Evolutionary conservation across 2,329 filamentous ascomycete genomes (phyloP), one percentile per base, ranked within the genome.

Genomic region (Clarireedia sp.): DNA sequence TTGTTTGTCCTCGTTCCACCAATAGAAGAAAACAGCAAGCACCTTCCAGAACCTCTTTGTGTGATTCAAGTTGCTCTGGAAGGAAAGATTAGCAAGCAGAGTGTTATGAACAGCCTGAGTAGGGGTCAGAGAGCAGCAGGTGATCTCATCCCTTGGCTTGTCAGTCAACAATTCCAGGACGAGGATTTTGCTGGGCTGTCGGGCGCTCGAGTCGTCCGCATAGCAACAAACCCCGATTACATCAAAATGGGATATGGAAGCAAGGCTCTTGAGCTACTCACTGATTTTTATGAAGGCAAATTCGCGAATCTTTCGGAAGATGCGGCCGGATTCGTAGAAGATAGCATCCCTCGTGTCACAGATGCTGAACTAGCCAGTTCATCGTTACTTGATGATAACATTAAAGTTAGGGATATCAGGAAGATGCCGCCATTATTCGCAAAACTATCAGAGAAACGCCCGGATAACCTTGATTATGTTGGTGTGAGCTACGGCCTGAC

Each of bases 161-260:
- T 99, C 60, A 95, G 90, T 69, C 91, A 97, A 69, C 94, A 99
- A 69, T 99, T 96, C 75, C 94, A 97, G 68, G 94, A 99, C 65
- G 90, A 95, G 62, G 90, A 96, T 62, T 99, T 99, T 69, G 94
- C 92, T 12, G 86, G 88, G 41, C 78, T 99, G 0, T 97, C 92
- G 14, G 95, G 94, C 55, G 94, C 92, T 36, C 83, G 94, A 59
- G 76, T 99, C 47, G 92, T 99, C 16, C 84, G 94, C 48, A 97
- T 99, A 66, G 94, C 95, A 19, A 96, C 94, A 0, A 95, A 96
- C 69, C 94, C 95, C 0, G 91, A 97, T 63, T 96, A 96, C 64
- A 78, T 87, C 51, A 82, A 80, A 47, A 96, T 95, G 89, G 94
- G 95, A 23, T 99, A 99, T 68, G 94, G 94, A 16, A 87, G 87